Conservation (phyloP, 2,329 filamentous ascomycete genomes). For the Xylaria sp. region DNA sequence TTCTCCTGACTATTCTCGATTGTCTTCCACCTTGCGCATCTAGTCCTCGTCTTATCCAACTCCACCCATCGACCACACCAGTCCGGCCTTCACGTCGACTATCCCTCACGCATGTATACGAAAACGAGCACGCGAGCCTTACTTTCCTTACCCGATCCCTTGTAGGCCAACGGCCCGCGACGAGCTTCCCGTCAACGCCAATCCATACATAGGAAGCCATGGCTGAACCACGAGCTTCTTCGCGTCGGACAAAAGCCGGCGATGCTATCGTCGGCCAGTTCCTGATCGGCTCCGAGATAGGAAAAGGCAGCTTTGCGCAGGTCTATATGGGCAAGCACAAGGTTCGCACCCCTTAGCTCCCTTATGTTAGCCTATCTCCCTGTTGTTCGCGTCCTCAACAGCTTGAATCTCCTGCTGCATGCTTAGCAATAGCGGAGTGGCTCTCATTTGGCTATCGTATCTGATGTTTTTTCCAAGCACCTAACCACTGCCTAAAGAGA, state of each 20-base stretch:
- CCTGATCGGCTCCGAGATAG: conserved; percentile 84
- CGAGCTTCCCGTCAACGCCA: conserved; percentile 43
- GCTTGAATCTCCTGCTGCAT: conserved; percentile 17
- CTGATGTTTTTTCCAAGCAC: neutral
- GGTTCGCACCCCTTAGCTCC: conserved; percentile 56
- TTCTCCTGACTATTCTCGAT: conserved; percentile 24
- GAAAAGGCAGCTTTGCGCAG: conserved; percentile 95
- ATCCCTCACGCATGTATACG: conserved; percentile 39
- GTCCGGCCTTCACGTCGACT: conserved; percentile 29
- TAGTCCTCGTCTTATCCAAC: conserved; percentile 5
- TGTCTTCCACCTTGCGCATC: conserved; percentile 37
- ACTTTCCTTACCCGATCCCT: conserved; percentile 36
- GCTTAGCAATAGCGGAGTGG: neutral
- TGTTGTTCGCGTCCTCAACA: conserved; percentile 9
- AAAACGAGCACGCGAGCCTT: conserved; percentile 38
- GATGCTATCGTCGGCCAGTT: conserved; percentile 72
- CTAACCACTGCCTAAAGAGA: conserved; percentile 1
- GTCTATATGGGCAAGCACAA: conserved; percentile 88
- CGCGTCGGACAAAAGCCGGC: conserved; percentile 45
- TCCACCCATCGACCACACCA: conserved; percentile 18
- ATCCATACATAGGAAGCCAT: conserved; percentile 43
- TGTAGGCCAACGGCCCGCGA: conserved; percentile 43
- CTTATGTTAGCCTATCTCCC: conserved; percentile 6
- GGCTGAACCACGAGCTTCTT: conserved; percentile 40
- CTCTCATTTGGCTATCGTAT: neutral